These are phyloP conservation scores for Gaeumannomyces tritici DNA, from an alignment of 2,329 filamentous ascomycete species.

Conservation along the genomic window DNA sequence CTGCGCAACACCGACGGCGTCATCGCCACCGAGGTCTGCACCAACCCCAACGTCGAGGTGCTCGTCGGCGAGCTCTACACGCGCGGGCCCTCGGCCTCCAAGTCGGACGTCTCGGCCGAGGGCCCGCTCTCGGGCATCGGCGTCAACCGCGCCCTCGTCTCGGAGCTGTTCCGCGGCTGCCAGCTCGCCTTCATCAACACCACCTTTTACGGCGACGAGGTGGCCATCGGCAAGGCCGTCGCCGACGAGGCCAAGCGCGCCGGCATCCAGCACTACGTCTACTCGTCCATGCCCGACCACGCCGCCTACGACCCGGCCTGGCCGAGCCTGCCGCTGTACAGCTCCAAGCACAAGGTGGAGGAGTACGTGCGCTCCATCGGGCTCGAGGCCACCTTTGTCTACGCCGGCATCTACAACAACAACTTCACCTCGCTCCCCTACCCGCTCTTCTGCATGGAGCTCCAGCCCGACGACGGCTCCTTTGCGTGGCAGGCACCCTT, in stretches of 20 bases:
- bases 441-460: constrained; percentile 90
- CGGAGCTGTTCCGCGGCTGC: constrained; percentile 70
- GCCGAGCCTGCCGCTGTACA: constrained; percentile 84
- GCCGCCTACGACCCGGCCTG: constrained; percentile 65
- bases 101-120: constrained; percentile 55
- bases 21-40: constrained; percentile 74
- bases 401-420: constrained; percentile 97
- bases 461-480: constrained; percentile 70
- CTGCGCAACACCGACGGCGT: constrained; percentile 79
- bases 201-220: constrained; percentile 91
- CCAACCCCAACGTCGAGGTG: constrained; percentile 65
- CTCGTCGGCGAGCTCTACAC: constrained; percentile 56
- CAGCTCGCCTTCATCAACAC: constrained; percentile 97
- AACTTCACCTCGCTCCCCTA: constrained; percentile 93
- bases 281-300: constrained; percentile 96
- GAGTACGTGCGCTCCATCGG: constrained; percentile 78
- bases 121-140: constrained; percentile 53
- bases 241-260: constrained; percentile 82
- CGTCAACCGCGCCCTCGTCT: constrained; percentile 64
- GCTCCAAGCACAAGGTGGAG: constrained; percentile 85
- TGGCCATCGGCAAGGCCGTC: constrained; percentile 77
- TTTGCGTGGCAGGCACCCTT: constrained; percentile 94
- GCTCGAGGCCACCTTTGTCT: constrained; percentile 84
- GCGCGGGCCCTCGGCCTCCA: constrained; percentile 38
- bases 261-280: constrained; percentile 84